Evolutionary conservation across 306 rosid species (phyloP).

Genomic region (Pueraria montana): DNA sequence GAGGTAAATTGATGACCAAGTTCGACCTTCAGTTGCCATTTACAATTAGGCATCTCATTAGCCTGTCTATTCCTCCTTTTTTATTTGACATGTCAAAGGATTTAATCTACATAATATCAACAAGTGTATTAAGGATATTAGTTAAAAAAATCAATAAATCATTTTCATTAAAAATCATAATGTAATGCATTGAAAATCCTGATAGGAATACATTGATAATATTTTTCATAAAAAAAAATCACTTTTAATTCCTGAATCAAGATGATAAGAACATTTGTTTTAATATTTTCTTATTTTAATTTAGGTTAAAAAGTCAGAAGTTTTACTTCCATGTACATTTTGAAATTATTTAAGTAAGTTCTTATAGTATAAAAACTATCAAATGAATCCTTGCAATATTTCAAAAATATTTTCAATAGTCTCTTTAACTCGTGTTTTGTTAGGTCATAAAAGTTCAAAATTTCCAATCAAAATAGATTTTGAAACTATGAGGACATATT

Average conservation of each 20-base stretch:
- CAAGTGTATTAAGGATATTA: background rate
- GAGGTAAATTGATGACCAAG: constrained; percentile 27
- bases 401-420: background rate
- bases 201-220: background rate
- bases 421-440: background rate
- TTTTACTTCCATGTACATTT: background rate
- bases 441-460: background rate
- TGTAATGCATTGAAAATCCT: background rate
- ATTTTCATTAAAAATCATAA: background rate
- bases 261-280: background rate
- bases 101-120: background rate
- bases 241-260: background rate
- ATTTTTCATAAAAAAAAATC: background rate
- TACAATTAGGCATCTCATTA: background rate
- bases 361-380: background rate
- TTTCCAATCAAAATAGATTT: background rate
- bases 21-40: background rate
- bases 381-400: background rate
- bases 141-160: background rate
- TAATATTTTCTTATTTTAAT: background rate
- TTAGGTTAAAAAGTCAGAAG: background rate
- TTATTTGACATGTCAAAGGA: constrained; percentile 4
- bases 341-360: background rate
- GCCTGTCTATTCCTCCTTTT: background rate
- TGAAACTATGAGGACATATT: background rate